A percentile compares a stretch with the other conserved stretches of the same genome.
These are phyloP conservation scores for Naganishia cerealis DNA, from an alignment of 1,284 basidiomycete species.

Conservation along the genomic window DNA sequence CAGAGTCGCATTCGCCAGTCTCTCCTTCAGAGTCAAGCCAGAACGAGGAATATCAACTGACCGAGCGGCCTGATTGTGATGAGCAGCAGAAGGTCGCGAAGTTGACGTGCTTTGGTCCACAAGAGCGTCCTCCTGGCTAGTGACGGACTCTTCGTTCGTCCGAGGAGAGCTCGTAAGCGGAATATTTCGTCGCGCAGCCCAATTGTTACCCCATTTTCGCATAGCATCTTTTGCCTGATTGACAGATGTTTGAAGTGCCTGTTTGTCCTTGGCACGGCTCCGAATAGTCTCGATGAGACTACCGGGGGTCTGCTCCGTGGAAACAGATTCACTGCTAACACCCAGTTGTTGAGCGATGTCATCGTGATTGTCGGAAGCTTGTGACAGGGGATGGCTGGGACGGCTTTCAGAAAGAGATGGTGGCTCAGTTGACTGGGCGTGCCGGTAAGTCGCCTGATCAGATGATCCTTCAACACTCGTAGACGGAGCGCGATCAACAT, in stretches of 20 bases:
- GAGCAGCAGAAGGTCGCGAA: background rate
- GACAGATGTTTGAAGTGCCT: conserved; percentile 68
- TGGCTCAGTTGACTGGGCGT: background rate
- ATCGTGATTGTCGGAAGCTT: background rate
- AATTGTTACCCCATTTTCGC: conserved; percentile 82
- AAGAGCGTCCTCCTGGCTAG: background rate
- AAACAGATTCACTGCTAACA: conserved; percentile 55
- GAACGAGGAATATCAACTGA: conserved; percentile 7
- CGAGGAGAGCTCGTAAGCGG: background rate
- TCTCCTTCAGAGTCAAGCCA: conserved; percentile 17
- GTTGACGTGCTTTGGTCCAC: background rate
- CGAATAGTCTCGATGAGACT: conserved; percentile 60
- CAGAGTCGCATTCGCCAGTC: conserved; percentile 19
- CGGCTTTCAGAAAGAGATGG: background rate
- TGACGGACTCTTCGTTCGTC: background rate
- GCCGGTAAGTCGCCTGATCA: background rate
- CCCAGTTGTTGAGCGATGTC: background rate
- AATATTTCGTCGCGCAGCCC: conserved; percentile 49
- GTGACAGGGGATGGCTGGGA: background rate
- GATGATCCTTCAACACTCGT: background rate
- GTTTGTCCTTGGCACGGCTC: conserved; percentile 67
- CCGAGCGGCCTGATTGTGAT: background rate
- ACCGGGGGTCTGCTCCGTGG: conserved; percentile 46
- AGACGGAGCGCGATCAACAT: background rate
- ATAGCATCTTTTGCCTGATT: conserved; percentile 72